These are phyloP conservation scores for Lizonia empirigonia DNA, from an alignment of 2,329 filamentous ascomycete genomes.

Conservation along the genomic window DNA sequence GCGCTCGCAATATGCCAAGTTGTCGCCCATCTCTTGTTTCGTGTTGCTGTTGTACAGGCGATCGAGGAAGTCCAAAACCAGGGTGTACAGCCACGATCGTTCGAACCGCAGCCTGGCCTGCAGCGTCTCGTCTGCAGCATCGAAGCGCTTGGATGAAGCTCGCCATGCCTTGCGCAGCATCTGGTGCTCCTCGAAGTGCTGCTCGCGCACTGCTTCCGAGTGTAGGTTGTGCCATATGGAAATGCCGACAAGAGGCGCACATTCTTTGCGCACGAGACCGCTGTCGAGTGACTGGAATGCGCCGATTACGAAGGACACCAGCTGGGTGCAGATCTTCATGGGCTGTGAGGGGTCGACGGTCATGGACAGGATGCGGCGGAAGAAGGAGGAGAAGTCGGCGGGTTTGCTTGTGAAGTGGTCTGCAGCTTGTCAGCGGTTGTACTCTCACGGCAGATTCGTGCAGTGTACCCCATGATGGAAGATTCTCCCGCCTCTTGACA, in stretches of 20 bases:
- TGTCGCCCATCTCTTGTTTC: constrained; percentile 57
- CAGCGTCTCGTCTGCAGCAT: constrained; percentile 77
- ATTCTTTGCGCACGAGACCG: constrained; percentile 89
- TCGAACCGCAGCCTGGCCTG: constrained; percentile 88
- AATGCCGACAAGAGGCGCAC: constrained; percentile 91
- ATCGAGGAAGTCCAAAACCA: constrained; percentile 81
- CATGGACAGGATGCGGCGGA: constrained; percentile 88
- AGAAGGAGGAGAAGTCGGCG: constrained; percentile 84
- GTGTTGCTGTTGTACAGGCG: constrained; percentile 63
- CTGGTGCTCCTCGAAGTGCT: constrained; percentile 71
- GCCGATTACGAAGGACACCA: constrained; percentile 87
- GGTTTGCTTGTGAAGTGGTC: constrained; percentile 77
- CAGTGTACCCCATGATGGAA: constrained; percentile 80
- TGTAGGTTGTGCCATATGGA: constrained; percentile 94
- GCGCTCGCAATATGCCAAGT: constrained; percentile 85
- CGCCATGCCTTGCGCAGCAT: constrained; percentile 89
- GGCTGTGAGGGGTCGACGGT: constrained; percentile 63
- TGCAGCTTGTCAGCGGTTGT: constrained; percentile 50
- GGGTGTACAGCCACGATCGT: constrained; percentile 87
- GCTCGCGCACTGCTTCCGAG: constrained; percentile 74
- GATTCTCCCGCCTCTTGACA: constrained; percentile 83
- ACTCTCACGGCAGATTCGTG: constrained; percentile 1
- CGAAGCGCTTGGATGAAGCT: constrained; percentile 82
- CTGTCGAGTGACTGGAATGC: constrained; percentile 95
- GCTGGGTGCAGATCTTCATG: constrained; percentile 67